A percentile compares a stretch with the other conserved stretches of the same genome.
Evolutionary conservation across 169 alveolate genomes (phyloP).

Genomic region (Plasmodium billcollinsi): DNA sequence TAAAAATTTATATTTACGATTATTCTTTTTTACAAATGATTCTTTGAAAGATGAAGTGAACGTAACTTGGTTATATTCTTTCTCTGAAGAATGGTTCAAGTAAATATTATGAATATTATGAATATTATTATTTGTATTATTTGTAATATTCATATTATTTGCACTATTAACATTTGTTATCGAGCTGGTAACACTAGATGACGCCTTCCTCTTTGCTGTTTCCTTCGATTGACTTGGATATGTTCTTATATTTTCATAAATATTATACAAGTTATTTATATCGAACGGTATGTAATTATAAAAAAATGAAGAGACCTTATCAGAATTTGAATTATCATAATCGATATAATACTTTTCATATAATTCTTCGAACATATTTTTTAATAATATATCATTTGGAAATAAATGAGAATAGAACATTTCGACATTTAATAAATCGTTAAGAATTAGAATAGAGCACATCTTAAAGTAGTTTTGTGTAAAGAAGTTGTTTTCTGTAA

Average conservation of each 20-base stretch:
- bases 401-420: conserved; percentile 20
- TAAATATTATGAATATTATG: background rate
- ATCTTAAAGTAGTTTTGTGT: conserved; percentile 38
- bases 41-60: background rate
- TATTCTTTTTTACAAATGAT: background rate
- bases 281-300: conserved; percentile 24
- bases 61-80: background rate
- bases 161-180: background rate
- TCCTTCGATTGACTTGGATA: background rate
- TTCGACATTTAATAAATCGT: conserved; percentile 35
- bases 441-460: conserved; percentile 62
- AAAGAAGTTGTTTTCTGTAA: conserved; percentile 15
- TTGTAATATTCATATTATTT: background rate
- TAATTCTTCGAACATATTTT: conserved; percentile 15
- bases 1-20: background rate
- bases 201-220: background rate
- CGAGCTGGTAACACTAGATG: background rate
- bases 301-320: conserved; percentile 11
- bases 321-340: conserved; percentile 21
- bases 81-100: background rate
- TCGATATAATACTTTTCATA: conserved; percentile 24
- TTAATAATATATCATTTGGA: conserved; percentile 36
- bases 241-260: conserved; percentile 8
- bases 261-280: conserved; percentile 15
- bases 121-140: background rate